A percentile compares a stretch with the other conserved stretches of the same genome.
Conservation (phyloP, 768 basidiomycete species). For the Hemileccinum impolitum region DNA sequence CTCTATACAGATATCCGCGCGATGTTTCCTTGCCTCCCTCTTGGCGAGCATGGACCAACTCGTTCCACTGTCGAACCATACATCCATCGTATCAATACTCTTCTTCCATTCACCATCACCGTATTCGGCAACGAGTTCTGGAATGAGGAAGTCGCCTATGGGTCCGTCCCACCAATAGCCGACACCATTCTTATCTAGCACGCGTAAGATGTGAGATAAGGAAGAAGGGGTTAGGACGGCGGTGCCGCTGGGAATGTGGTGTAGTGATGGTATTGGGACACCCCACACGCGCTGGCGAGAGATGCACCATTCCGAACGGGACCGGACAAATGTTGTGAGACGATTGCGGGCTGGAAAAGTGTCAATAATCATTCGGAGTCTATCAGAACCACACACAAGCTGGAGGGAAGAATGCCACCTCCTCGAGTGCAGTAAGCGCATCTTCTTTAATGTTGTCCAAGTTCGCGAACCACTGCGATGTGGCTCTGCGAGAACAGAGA, state of each 20-base stretch:
- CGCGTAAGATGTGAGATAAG: conserved; percentile 69
- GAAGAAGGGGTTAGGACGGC: conserved; percentile 63
- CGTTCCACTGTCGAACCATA: conserved; percentile 98
- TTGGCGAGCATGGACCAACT: conserved; percentile 80
- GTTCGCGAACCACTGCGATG: conserved; percentile 97
- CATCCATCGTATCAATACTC: conserved; percentile 95
- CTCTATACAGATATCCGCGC: conserved; percentile 88
- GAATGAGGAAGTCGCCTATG: conserved; percentile 76
- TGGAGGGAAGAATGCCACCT: conserved; percentile 73
- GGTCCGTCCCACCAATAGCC: conserved; percentile 93
- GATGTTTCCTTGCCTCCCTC: conserved; percentile 38
- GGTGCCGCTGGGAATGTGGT: conserved; percentile 58
- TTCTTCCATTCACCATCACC: conserved; percentile 57
- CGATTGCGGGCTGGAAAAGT: conserved; percentile 67
- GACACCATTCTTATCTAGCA: conserved; percentile 71
- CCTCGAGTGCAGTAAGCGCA: conserved; percentile 65
- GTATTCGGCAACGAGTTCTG: conserved; percentile 48
- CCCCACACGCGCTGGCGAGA: conserved; percentile 98
- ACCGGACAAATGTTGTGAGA: conserved; percentile 81
- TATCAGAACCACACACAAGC: conserved; percentile 50
- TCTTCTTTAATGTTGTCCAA: conserved; percentile 77
- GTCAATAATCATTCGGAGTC: neutral
- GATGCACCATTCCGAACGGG: conserved; percentile 98
- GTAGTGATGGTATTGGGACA: conserved; percentile 88
- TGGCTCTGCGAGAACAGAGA: conserved; percentile 52